A percentile compares a stretch with the other conserved stretches of the same genome.
Conservation (phyloP, 371 early-diverging fungal genomes). For the Mucor saturninus region DNA sequence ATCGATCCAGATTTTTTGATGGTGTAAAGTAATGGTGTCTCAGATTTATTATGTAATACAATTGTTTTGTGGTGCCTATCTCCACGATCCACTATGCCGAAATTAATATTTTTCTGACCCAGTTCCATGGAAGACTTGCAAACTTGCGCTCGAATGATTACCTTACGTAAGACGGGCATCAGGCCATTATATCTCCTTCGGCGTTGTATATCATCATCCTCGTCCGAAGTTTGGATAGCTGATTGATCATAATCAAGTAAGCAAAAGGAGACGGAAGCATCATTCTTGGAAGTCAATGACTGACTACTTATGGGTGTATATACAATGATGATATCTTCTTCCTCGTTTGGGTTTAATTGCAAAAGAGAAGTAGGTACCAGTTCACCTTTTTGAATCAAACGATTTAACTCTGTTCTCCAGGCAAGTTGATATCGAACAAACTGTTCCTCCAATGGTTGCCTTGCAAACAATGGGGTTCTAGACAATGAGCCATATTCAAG, state of each 20-base stretch:
- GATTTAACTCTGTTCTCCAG: conserved; percentile 77
- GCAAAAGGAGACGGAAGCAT: conserved; percentile 75
- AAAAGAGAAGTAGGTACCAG: conserved; percentile 66
- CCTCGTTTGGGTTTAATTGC: conserved; percentile 67
- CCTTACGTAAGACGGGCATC: conserved; percentile 85
- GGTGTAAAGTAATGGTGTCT: conserved; percentile 86
- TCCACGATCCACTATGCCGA: conserved; percentile 87
- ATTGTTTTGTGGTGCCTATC: conserved; percentile 87
- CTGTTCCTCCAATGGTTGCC: conserved; percentile 33
- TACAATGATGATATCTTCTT: conserved; percentile 75
- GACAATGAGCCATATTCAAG: conserved; percentile 68
- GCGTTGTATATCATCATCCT: conserved; percentile 51
- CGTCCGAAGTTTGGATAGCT: not conserved
- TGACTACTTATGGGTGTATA: conserved; percentile 68
- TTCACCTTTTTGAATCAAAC: conserved; percentile 69
- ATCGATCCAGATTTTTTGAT: conserved; percentile 95
- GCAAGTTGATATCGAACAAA: conserved; percentile 25
- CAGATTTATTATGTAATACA: conserved; percentile 88
- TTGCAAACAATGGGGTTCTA: conserved; percentile 71
- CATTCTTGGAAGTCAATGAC: conserved; percentile 73
- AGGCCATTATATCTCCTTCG: conserved; percentile 5
- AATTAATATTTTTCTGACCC: conserved; percentile 96
- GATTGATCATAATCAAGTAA: conserved; percentile 81
- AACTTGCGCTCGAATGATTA: conserved; percentile 84
- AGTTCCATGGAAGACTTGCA: conserved; percentile 88